Conservation (phyloP, 1,284 basidiomycete genomes). For the Sutorius eximius region DNA sequence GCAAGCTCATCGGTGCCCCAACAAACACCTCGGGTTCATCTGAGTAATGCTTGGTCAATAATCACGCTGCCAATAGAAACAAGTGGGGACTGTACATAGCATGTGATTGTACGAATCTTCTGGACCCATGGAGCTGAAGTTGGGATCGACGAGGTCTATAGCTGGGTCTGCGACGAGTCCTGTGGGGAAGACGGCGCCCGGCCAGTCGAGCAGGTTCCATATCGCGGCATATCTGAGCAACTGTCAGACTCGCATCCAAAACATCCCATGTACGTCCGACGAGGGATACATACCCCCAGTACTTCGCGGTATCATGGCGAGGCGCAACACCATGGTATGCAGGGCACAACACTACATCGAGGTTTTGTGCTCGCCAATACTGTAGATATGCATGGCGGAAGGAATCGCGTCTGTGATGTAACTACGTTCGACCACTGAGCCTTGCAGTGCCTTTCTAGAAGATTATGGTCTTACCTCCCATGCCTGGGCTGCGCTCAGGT, state of each 20-base stretch:
- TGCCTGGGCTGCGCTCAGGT: conserved; percentile 24
- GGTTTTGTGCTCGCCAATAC: conserved; percentile 27
- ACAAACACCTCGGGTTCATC: conserved; percentile 22
- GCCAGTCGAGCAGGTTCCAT: conserved; percentile 33
- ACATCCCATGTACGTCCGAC: background rate
- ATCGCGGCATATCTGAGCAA: conserved; percentile 21
- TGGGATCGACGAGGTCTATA: conserved; percentile 14
- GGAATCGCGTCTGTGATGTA: conserved; percentile 27
- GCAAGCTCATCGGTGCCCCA: conserved; percentile 18
- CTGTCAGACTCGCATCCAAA: background rate
- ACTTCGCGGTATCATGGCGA: conserved; percentile 30
- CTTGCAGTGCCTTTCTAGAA: background rate
- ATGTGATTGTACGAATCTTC: conserved; percentile 26
- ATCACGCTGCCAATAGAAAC: background rate
- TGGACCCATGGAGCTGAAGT: conserved; percentile 10
- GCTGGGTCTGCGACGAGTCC: conserved; percentile 26
- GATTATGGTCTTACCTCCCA: conserved; percentile 31
- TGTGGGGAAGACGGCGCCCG: conserved; percentile 30
- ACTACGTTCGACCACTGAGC: conserved; percentile 13
- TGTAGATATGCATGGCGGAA: conserved; percentile 30
- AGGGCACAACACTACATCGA: conserved; percentile 35
- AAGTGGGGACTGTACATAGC: conserved; percentile 11
- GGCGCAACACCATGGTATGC: conserved; percentile 28
- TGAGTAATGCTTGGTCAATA: conserved; percentile 1
- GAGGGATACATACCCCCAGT: conserved; percentile 35